phyloP scores from a whole-genome alignment of 208 protist species.

The Trypanosoma brucei region DNA sequence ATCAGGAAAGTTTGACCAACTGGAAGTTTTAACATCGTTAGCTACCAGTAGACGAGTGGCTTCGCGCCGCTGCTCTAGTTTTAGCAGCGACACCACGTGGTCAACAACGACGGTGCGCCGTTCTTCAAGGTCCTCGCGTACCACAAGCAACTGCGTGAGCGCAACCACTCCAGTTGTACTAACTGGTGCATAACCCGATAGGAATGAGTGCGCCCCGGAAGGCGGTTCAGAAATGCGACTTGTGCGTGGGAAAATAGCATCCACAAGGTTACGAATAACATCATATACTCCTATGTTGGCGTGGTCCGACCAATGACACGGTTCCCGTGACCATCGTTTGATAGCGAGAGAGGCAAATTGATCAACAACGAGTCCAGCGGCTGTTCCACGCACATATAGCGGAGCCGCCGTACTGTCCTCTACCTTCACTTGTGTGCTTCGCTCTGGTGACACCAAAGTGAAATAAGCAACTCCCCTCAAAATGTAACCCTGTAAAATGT shows the following conservation, averaged over 20 bases:
- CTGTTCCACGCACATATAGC: slow-evolving; percentile 10
- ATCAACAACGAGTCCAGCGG: slow-evolving; percentile 12
- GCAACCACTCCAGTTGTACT: slow-evolving; percentile 12
- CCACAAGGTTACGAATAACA: slow-evolving; percentile 11
- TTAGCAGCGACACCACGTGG: slow-evolving; percentile 22
- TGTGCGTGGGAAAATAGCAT: slow-evolving; percentile 4
- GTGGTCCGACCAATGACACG: not conserved
- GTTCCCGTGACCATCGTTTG: not conserved
- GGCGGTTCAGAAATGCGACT: not conserved
- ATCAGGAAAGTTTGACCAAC: not conserved
- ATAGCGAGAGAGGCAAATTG: slow-evolving; percentile 9
- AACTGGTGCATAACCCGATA: slow-evolving; percentile 20
- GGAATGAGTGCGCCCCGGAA: slow-evolving; percentile 4
- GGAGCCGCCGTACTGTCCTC: not conserved
- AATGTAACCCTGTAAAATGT: slow-evolving; percentile 15
- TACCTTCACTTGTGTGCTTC: not conserved
- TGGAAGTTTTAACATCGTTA: not conserved
- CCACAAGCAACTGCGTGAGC: slow-evolving; percentile 23
- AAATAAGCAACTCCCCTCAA: slow-evolving; percentile 14
- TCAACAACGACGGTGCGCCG: slow-evolving; percentile 18
- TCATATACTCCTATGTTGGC: not conserved
- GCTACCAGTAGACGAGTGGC: slow-evolving; percentile 8
- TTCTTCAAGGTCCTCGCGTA: slow-evolving; percentile 25
- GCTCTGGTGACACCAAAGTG: not conserved
- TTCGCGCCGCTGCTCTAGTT: slow-evolving; percentile 18